These are phyloP conservation scores for Xylariomycetidae sp. DNA, from an alignment of 2,329 filamentous ascomycete genomes.

Conservation along the genomic window DNA sequence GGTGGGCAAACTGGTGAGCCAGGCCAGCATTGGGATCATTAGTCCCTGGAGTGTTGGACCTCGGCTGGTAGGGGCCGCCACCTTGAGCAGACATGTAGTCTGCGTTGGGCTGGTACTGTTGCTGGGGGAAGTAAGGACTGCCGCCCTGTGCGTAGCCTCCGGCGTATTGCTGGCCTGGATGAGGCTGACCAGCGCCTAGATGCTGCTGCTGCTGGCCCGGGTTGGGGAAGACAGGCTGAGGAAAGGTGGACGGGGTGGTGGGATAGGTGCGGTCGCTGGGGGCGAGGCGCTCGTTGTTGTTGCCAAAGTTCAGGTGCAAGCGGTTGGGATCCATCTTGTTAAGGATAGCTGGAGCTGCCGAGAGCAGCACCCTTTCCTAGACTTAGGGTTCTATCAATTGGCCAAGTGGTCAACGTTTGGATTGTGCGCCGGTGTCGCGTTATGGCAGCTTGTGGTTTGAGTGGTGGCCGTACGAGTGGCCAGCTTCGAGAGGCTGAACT, in stretches of 20 bases:
- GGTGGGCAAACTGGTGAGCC: slow-evolving; percentile 93
- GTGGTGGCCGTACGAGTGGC: too few relatives aligned
- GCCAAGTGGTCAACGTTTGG: too few relatives aligned
- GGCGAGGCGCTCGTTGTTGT: slow-evolving; percentile 58
- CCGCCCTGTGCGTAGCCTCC: slow-evolving; percentile 40
- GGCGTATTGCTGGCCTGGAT: slow-evolving; percentile 36
- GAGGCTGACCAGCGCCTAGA: slow-evolving; percentile 39
- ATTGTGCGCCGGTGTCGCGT: too few relatives aligned
- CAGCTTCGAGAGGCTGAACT: too few relatives aligned
- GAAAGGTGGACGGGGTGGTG: slow-evolving; percentile 92
- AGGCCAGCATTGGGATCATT: slow-evolving; percentile 87
- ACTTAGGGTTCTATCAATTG: too few relatives aligned
- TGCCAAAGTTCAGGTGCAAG: slow-evolving; percentile 61
- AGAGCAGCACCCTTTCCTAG: slow-evolving; percentile 4
- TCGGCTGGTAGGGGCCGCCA: slow-evolving; percentile 38
- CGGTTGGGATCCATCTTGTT: slow-evolving; percentile 48
- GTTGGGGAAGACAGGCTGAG: slow-evolving; percentile 69
- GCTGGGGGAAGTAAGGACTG: slow-evolving; percentile 59
- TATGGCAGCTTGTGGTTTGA: too few relatives aligned
- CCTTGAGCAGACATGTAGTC: slow-evolving; percentile 25
- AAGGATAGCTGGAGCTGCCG: neutral
- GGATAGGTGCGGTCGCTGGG: slow-evolving; percentile 66
- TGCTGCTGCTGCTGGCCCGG: slow-evolving; percentile 38
- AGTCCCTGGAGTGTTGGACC: slow-evolving; percentile 52
- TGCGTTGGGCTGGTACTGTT: slow-evolving; percentile 43